Percentiles rank a stretch among this genome's conserved stretches.
These are phyloP conservation scores for Erysimum cheiri DNA, from an alignment of 441 rosid species.

Conservation along the genomic window DNA sequence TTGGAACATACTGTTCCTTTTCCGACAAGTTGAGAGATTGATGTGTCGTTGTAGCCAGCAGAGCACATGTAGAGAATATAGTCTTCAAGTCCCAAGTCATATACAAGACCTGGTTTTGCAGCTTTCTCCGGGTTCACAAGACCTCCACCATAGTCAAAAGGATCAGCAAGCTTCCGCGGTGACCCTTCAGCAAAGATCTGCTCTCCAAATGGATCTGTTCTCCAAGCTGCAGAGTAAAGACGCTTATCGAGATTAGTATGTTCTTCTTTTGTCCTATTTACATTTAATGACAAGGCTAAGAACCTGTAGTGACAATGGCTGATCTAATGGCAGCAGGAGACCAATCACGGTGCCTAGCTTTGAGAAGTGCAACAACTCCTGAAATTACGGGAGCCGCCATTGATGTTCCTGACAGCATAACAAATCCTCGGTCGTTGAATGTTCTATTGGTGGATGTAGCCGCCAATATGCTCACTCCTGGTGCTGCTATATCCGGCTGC, in stretches of 20 bases:
- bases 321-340: slow-evolving; percentile 58
- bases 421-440: slow-evolving; percentile 40
- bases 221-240: slow-evolving; percentile 38
- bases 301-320: slow-evolving; percentile 55
- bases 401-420: slow-evolving; percentile 49
- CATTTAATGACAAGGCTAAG: background rate
- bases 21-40: slow-evolving; percentile 40
- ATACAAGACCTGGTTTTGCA: slow-evolving; percentile 66
- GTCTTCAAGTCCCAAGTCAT: slow-evolving; percentile 53
- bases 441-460: slow-evolving; percentile 42
- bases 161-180: slow-evolving; percentile 47
- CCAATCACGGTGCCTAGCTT: slow-evolving; percentile 47
- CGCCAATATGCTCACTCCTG: slow-evolving; percentile 55
- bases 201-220: slow-evolving; percentile 39
- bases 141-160: slow-evolving; percentile 76
- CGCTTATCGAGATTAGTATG: slow-evolving; percentile 46
- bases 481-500: slow-evolving; percentile 64
- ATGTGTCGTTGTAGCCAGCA: slow-evolving; percentile 56
- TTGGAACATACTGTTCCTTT: slow-evolving; percentile 15
- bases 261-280: no score
- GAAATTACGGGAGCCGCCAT: slow-evolving; percentile 52
- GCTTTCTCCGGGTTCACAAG: slow-evolving; percentile 59
- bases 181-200: slow-evolving; percentile 31
- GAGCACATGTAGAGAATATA: slow-evolving; percentile 64
- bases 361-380: slow-evolving; percentile 50